Evolutionary conservation across 1,284 basidiomycete genomes (phyloP).

Genomic region (Athelia psychrophila): DNA sequence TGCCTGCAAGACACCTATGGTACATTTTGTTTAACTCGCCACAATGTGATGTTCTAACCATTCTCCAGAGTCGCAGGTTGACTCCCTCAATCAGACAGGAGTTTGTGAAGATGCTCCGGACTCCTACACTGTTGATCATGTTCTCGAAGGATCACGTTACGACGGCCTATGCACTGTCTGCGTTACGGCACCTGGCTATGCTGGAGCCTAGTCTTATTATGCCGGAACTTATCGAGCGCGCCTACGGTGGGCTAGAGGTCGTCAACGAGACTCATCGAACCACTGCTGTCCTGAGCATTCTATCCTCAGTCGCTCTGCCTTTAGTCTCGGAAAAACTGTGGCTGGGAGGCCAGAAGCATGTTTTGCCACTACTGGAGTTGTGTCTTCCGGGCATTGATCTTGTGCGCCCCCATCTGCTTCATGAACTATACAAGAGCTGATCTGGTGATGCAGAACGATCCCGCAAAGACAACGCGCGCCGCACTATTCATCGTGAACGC

Average conservation of each 20-base stretch:
- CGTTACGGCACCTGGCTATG: slow-evolving; percentile 72
- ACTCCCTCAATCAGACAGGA: slow-evolving; percentile 81
- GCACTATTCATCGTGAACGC: slow-evolving; percentile 79
- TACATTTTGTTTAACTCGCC: slow-evolving; percentile 28
- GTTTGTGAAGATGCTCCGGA: slow-evolving; percentile 83
- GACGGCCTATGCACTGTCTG: slow-evolving; percentile 66
- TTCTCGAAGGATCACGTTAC: slow-evolving; percentile 86
- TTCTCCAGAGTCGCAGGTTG: slow-evolving; percentile 62
- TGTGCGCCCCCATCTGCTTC: slow-evolving; percentile 36
- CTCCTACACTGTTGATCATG: slow-evolving; percentile 91
- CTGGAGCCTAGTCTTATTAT: slow-evolving; percentile 89
- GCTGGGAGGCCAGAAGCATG: slow-evolving; percentile 85
- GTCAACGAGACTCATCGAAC: slow-evolving; percentile 96
- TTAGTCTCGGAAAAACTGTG: slow-evolving; percentile 79
- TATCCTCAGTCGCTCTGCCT: slow-evolving; percentile 80
- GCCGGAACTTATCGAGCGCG: slow-evolving; percentile 90
- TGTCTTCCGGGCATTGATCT: slow-evolving; percentile 91
- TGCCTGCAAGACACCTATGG: slow-evolving; percentile 80
- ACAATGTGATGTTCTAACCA: neutral
- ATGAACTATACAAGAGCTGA: slow-evolving; percentile 6
- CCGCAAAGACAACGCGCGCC: slow-evolving; percentile 84
- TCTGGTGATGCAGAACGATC: slow-evolving; percentile 76
- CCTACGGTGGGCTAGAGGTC: slow-evolving; percentile 88
- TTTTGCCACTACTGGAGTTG: slow-evolving; percentile 87
- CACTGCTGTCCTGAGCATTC: slow-evolving; percentile 85